phyloP scores from a whole-genome alignment of 768 basidiomycete genomes.

The Trametes coccinea region DNA sequence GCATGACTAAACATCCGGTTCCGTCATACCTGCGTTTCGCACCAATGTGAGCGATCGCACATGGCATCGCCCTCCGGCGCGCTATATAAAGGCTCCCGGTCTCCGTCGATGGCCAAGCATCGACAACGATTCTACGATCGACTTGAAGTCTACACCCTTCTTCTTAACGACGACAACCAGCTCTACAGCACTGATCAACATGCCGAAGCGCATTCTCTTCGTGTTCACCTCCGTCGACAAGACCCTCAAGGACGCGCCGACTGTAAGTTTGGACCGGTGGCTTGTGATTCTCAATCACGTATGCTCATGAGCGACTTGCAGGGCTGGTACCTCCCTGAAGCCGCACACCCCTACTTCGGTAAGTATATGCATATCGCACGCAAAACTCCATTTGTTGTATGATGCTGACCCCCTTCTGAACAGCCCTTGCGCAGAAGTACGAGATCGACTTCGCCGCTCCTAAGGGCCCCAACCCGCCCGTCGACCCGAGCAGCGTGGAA shows the following conservation, averaged over 20 bases:
- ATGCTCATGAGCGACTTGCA: constrained; percentile 28
- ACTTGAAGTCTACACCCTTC: neutral
- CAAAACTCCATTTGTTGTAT: neutral
- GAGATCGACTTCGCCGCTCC: constrained; percentile 48
- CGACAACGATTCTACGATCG: neutral
- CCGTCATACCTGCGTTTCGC: neutral
- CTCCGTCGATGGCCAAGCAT: neutral
- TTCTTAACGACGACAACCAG: neutral
- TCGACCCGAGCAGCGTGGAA: constrained; percentile 59
- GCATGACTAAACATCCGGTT: neutral
- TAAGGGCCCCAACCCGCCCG: constrained; percentile 61
- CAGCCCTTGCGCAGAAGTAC: constrained; percentile 38
- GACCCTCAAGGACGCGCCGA: constrained; percentile 50
- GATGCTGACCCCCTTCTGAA: too few relatives aligned
- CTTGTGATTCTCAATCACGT: neutral
- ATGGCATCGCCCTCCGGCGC: too few relatives aligned
- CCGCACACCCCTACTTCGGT: constrained; percentile 38
- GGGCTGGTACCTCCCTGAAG: constrained; percentile 80
- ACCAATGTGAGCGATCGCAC: neutral
- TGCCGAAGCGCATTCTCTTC: constrained; percentile 53
- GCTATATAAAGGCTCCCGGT: neutral
- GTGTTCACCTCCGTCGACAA: constrained; percentile 71
- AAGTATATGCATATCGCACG: neutral
- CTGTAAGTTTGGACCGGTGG: constrained; percentile 38
- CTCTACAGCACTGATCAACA: neutral